These are phyloP conservation scores for Xerocomus minutiporus DNA, from an alignment of 1,284 basidiomycete genomes.

Conservation along the genomic window DNA sequence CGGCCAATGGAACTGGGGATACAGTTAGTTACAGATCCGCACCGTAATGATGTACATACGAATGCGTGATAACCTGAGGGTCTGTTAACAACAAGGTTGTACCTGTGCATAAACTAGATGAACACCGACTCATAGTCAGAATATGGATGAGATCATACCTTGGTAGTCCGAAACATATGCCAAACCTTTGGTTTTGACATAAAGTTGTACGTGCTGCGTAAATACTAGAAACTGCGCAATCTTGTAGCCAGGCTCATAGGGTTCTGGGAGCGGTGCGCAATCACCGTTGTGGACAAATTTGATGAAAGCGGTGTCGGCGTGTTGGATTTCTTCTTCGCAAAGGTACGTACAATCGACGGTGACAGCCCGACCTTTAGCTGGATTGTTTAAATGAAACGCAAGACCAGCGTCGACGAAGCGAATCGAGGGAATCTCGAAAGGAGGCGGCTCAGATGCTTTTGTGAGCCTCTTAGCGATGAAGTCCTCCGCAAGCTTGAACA, in stretches of 20 bases:
- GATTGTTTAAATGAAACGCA: neutral
- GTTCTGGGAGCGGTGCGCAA: neutral
- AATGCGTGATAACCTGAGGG: conserved; percentile 2
- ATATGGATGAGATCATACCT: conserved; percentile 15
- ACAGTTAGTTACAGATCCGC: no score
- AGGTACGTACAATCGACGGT: conserved; percentile 12
- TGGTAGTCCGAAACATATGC: conserved; percentile 33
- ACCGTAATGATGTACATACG: neutral
- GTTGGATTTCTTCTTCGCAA: conserved; percentile 27
- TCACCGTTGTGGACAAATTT: conserved; percentile 32
- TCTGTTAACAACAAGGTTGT: neutral
- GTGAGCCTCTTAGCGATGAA: no score
- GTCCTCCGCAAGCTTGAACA: no score
- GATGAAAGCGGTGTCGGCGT: conserved; percentile 18
- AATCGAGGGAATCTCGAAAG: conserved; percentile 7
- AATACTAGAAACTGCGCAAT: conserved; percentile 29
- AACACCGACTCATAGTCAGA: no score
- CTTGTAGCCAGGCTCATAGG: neutral
- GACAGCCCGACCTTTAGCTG: no score
- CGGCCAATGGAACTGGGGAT: no score
- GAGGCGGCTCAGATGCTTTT: neutral
- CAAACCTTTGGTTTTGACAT: conserved; percentile 20
- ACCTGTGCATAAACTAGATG: no score
- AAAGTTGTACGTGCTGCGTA: conserved; percentile 30
- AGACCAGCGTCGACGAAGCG: conserved; percentile 7